phyloP scores from a whole-genome alignment of 371 early-diverging fungal genomes.

The Fennellomyces sp. region DNA sequence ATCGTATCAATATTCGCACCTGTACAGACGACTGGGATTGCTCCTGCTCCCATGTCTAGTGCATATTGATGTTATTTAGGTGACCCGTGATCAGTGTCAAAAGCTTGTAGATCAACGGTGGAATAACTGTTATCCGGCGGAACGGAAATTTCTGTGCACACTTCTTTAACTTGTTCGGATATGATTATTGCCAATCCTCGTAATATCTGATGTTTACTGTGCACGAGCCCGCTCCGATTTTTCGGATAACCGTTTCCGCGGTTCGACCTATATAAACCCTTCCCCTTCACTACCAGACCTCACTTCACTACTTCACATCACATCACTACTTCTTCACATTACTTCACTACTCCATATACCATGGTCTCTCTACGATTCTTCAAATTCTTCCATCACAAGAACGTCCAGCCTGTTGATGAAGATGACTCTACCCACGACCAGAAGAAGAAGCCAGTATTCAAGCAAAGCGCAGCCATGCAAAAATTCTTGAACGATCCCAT shows the following conservation, averaged over 20 bases:
- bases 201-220: not conserved
- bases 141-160: not conserved
- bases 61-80: not conserved
- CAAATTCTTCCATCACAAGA: not conserved
- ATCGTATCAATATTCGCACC: too few species aligned
- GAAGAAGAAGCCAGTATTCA: not conserved
- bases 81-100: not conserved
- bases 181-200: not conserved
- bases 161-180: not conserved
- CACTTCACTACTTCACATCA: not conserved
- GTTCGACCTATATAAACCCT: not conserved
- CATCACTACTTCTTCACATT: not conserved
- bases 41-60: too few species aligned
- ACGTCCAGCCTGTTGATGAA: not conserved
- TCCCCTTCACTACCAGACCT: not conserved
- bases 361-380: not conserved
- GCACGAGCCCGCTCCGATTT: too few species aligned
- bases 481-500: constrained; percentile 43
- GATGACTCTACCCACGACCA: not conserved
- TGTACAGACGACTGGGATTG: too few species aligned
- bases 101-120: too few species aligned
- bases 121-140: not conserved
- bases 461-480: not conserved
- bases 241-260: not conserved
- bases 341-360: not conserved